These are phyloP conservation scores for Extremus antarcticus DNA, from an alignment of 495 filamentous ascomycete genomes.

Conservation along the genomic window DNA sequence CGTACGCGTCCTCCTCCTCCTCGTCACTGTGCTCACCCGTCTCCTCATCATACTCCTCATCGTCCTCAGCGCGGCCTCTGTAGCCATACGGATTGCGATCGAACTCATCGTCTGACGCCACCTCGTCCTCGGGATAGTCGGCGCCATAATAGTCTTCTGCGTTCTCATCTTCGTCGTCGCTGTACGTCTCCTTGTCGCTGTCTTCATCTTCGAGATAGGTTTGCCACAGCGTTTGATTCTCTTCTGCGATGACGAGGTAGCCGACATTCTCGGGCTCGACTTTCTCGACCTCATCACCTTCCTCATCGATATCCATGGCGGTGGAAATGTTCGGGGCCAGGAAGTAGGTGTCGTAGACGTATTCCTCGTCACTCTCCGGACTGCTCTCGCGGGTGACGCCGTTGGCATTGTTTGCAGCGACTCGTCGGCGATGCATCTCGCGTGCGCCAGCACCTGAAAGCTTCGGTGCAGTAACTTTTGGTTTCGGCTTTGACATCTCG, in stretches of 20 bases:
- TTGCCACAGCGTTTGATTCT: constrained; percentile 50
- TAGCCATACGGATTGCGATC: constrained; percentile 42
- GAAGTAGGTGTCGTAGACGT: constrained; percentile 55
- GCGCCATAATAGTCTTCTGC: constrained; percentile 56
- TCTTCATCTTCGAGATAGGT: constrained; percentile 41
- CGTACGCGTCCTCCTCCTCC: constrained; percentile 25
- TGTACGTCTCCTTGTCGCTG: constrained; percentile 45
- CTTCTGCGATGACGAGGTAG: constrained; percentile 47
- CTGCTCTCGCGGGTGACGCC: constrained; percentile 20
- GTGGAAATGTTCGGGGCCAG: constrained; percentile 26
- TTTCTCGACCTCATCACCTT: too few species aligned
- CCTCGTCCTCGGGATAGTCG: constrained; percentile 58
- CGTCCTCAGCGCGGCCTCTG: constrained; percentile 33
- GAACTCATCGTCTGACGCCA: constrained; percentile 46
- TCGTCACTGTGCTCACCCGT: constrained; percentile 34
- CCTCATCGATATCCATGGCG: not conserved
- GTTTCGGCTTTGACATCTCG: constrained; percentile 2
- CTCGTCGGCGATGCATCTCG: not conserved
- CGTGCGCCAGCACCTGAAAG: constrained; percentile 8
- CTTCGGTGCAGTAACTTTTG: constrained; percentile 7
- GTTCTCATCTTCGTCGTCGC: constrained; percentile 47
- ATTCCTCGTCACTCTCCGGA: constrained; percentile 40
- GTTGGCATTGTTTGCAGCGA: constrained; percentile 15
- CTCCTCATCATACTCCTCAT: constrained; percentile 46
- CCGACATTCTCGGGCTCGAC: constrained; percentile 40